Evolutionary conservation across 371 early-diverging fungal genomes (phyloP), one percentile per base, ranked within the genome.

Genomic region (Coemansia sp.): DNA sequence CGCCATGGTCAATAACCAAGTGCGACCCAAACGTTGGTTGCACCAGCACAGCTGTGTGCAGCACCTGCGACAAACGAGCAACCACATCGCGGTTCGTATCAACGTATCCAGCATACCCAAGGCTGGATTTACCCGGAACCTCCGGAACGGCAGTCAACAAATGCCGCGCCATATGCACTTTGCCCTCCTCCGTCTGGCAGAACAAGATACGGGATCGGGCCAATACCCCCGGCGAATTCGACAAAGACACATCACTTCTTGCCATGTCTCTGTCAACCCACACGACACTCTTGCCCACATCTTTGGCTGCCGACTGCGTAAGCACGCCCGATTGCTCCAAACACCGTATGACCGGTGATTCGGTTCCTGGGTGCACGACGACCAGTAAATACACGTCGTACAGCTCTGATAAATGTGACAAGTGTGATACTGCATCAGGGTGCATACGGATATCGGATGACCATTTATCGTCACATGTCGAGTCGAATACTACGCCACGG

Each of bases 151-250:
- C 39, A 1, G 67, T 61, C 11, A 61, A 57, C 29, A 67, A 57
- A n/a, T 67, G 67, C 8, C 67, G 61, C 8, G 39, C 67, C 22
- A 67, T 7, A 14, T 67, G 67, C 21, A 40, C 26, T 27, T 67
- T 67, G 42, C 67, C 67, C 27, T 67, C 67, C 45, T 66, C 67
- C 0, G 67, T 66, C 55, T 66, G 61, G 45, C 67, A 66, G 37
- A 66, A 66, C 37, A 66, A 48, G 10, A 66, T 26, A 13, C 54
- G 40, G 13, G 61, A 29, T 11, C 42, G 47, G 8, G 67, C 61
- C 4, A 66, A 18, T 10, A 54, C 24, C 16, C 55, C 67, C 5
- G 55, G 67, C 47, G 67, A 66, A 7, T 40, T 24, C 8, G 52
- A 22, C 18, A 66, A 54, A 11, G 31, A 21, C 18, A 4, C 27